These are phyloP conservation scores for Russula ochroleuca DNA, from an alignment of 768 basidiomycete genomes.

Conservation along the genomic window DNA sequence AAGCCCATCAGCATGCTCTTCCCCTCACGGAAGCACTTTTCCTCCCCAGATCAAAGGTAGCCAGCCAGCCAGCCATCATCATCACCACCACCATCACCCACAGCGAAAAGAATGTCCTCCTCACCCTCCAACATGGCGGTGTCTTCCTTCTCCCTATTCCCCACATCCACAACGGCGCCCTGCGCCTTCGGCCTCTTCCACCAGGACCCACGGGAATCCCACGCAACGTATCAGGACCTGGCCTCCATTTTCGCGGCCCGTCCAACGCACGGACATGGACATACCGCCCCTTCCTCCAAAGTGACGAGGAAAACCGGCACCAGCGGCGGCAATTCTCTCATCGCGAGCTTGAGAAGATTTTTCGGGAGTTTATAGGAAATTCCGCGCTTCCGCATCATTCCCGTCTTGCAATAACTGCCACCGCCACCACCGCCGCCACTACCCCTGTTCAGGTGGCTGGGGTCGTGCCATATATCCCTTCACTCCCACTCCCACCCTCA, in stretches of 20 bases:
- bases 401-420: too few species aligned
- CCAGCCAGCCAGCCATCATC: too few species aligned
- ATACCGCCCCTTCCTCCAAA: neutral
- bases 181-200: slow-evolving; percentile 23
- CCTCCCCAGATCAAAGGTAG: too few species aligned
- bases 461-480: neutral
- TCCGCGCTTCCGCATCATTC: neutral
- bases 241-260: slow-evolving; percentile 1
- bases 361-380: slow-evolving; percentile 5
- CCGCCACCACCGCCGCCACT: neutral
- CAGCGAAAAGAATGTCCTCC: neutral
- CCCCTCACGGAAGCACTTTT: too few species aligned
- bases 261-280: slow-evolving; percentile 1
- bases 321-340: neutral
- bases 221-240: slow-evolving; percentile 16
- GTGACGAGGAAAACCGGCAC: neutral
- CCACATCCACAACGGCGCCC: slow-evolving; percentile 15
- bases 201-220: slow-evolving; percentile 23
- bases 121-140: slow-evolving; percentile 6
- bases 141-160: slow-evolving; percentile 11
- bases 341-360: slow-evolving; percentile 12
- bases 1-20: neutral
- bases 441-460: neutral
- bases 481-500: neutral
- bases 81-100: neutral